Base-by-base conservation (phyloP, 1,284 basidiomycete genomes). In the Fomitopsis palustris region DNA sequence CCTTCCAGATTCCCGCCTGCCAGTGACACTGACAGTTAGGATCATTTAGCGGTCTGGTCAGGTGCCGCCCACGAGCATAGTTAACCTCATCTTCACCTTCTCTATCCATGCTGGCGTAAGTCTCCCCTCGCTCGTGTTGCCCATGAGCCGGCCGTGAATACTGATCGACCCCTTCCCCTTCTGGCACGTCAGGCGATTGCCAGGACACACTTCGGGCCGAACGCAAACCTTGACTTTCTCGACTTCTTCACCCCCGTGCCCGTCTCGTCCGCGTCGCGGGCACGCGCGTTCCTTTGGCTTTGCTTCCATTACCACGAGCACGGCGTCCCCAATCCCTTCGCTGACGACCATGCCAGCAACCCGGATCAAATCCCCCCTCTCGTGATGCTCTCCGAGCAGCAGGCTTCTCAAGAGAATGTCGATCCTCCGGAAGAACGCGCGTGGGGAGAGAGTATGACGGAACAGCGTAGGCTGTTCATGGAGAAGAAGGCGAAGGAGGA, bases 271-370 rank as follows among this genome's bases (percentile, higher is more conserved):
- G 69, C 70, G 29, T 84, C 84, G 45, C 83, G 88, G 45, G 87
- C 86, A 0, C 81, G 77, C n/a, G 83, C 82, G 2, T 89, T 92
- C 58, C 81, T 94, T 23, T 93, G 90, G 87, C 79, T 92, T 45
- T 76, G 90, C 57, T 91, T 86, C 70, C 80, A 91, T 68, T 92
- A 93, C 69, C 77, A 92, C 59, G 91, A 93, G 72, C 77, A 77
- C 47, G 75, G 82, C 8, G 73, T 74, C 4, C 70, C 75, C 21
- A 92, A 91, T 68, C 90, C 90, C 4, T 92, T 86, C 67, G 78
- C 81, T 42, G 87, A 90, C 64, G 75, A 79, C 9, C 78, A 80
- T 65, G 78, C 87, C 3, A 74, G 73, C 57, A 69, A 83, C 65
- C 74, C 77, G 0, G 81, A 81, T 27, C 83, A 81, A 67, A 82